A percentile compares a stretch with the other conserved stretches of the same genome.
phyloP scores from a whole-genome alignment of 371 early-diverging fungal species.

The Mortierella sp. region DNA sequence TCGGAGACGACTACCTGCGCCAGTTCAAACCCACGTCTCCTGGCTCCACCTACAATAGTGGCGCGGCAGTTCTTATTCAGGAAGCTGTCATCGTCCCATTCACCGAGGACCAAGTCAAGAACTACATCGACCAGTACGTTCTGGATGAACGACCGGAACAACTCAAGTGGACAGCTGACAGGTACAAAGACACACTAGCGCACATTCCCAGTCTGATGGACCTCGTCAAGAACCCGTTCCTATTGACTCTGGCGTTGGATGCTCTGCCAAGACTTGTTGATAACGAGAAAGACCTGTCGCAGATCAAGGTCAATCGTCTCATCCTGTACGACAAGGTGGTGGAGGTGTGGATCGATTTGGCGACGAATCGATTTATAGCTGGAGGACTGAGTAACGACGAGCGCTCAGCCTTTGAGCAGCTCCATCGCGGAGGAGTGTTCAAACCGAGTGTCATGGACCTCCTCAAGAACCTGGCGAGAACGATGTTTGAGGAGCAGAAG shows the following conservation, averaged over 20 bases:
- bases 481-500: neutral
- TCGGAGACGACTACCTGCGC: neutral
- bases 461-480: neutral
- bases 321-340: neutral
- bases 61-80: slow-evolving; percentile 1
- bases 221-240: slow-evolving; percentile 19
- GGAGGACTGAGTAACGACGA: neutral
- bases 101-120: slow-evolving; percentile 15
- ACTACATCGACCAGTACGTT: slow-evolving; percentile 15
- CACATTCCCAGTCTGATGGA: neutral
- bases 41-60: neutral
- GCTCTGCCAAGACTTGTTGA: slow-evolving; percentile 4
- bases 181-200: neutral
- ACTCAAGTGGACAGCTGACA: neutral
- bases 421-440: neutral
- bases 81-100: slow-evolving; percentile 19
- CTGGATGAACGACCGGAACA: neutral
- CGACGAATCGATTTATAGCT: neutral
- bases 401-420: neutral
- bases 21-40: slow-evolving; percentile 8
- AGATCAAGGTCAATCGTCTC: neutral
- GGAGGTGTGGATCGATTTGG: slow-evolving; percentile 4
- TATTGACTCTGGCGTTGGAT: neutral
- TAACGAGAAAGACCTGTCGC: neutral
- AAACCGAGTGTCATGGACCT: neutral